Conservation (phyloP, 2,329 filamentous ascomycete genomes). For the Exophiala phaeomuriformis region DNA sequence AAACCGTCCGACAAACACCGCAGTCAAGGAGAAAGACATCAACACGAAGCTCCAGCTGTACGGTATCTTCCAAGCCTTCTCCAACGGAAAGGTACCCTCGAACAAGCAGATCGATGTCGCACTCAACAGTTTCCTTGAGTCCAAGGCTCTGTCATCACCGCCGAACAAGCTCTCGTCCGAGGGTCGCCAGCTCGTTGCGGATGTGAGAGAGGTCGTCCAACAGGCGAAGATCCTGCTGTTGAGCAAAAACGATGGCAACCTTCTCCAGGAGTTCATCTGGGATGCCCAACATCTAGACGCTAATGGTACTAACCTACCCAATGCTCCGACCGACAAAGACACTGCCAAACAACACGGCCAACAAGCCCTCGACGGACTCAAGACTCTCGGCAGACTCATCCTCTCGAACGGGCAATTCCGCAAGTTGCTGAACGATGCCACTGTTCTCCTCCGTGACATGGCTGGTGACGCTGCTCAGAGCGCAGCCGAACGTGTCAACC, state of each 20-base stretch:
- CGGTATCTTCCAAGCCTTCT: slow-evolving; percentile 60
- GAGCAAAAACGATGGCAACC: slow-evolving; percentile 89
- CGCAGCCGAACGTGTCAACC: slow-evolving; percentile 66
- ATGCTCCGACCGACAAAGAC: slow-evolving; percentile 65
- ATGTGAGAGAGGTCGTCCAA: slow-evolving; percentile 71
- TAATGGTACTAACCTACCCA: slow-evolving; percentile 54
- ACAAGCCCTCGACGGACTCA: slow-evolving; percentile 73
- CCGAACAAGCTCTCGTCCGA: slow-evolving; percentile 73
- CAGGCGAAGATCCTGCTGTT: slow-evolving; percentile 78
- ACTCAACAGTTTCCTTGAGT: slow-evolving; percentile 76
- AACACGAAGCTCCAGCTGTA: slow-evolving; percentile 93
- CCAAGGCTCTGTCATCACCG: slow-evolving; percentile 61
- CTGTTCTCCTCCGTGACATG: slow-evolving; percentile 77
- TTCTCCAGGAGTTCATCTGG: slow-evolving; percentile 96
- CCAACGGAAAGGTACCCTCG: slow-evolving; percentile 83
- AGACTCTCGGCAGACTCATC: slow-evolving; percentile 78
- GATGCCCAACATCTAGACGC: slow-evolving; percentile 67
- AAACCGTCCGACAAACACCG: slow-evolving; percentile 65
- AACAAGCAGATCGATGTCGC: slow-evolving; percentile 96
- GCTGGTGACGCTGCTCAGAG: slow-evolving; percentile 81
- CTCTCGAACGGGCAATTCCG: slow-evolving; percentile 96
- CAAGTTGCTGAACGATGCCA: slow-evolving; percentile 78
- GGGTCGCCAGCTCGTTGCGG: slow-evolving; percentile 68
- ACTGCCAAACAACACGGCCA: slow-evolving; percentile 75
- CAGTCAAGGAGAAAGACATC: slow-evolving; percentile 72